phyloP scores from a whole-genome alignment of 2,329 filamentous ascomycete genomes.

The Cladosporium halotolerans region DNA sequence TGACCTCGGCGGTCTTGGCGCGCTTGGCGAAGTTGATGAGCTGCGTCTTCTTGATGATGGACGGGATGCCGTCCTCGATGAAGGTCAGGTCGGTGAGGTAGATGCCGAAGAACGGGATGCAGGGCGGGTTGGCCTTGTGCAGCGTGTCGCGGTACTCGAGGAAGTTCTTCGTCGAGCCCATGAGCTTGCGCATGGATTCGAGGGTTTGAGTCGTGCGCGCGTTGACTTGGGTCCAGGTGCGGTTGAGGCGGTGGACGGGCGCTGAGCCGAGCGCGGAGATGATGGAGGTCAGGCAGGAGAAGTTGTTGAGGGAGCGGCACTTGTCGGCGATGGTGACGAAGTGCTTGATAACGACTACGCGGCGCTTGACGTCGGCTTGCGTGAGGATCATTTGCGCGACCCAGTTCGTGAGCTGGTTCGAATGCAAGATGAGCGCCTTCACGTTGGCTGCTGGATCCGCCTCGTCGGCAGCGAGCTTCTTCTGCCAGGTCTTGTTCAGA shows the following conservation, averaged over 20 bases:
- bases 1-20: constrained; percentile 95
- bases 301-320: constrained; percentile 91
- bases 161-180: constrained; percentile 98
- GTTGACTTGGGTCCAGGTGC: constrained; percentile 92
- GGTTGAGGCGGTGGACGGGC: constrained; percentile 84
- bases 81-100: constrained; percentile 97
- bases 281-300: constrained; percentile 93
- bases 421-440: constrained; percentile 92
- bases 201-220: constrained; percentile 72
- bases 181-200: constrained; percentile 87
- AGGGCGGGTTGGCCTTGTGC: constrained; percentile 88
- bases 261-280: constrained; percentile 93
- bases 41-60: constrained; percentile 90
- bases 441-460: constrained; percentile 87
- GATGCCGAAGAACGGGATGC: constrained; percentile 98
- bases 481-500: constrained; percentile 98
- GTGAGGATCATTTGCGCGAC: constrained; percentile 98
- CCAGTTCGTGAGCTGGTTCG: constrained; percentile 98
- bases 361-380: constrained; percentile 89
- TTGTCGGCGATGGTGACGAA: constrained; percentile 96
- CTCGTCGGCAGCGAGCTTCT: constrained; percentile 77
- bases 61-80: constrained; percentile 96
- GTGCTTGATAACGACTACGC: constrained; percentile 96
- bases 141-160: constrained; percentile 90
- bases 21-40: constrained; percentile 98